Evolutionary conservation across 768 basidiomycete genomes (phyloP), one percentile per base, ranked within the genome.

Genomic region (Tylopilus intermedius): DNA sequence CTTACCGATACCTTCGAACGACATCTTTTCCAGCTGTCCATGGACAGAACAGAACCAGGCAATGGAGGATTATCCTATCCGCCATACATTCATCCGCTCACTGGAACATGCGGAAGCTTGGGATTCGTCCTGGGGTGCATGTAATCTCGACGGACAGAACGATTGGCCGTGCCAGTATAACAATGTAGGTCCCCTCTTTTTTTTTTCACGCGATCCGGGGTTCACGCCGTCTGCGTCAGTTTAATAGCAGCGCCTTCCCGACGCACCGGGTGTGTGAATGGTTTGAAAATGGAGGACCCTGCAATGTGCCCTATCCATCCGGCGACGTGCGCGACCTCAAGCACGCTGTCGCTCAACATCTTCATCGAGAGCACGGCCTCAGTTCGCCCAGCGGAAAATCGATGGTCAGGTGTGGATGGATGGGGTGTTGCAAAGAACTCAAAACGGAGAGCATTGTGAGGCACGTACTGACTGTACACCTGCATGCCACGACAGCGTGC

Each of bases 361-460:
- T 65, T 1, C 8, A 24, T 3, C 15, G 4, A 1, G 9, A 0
- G 1, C 64, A 64, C 51, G 4, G 15, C 4, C 45, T 63, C 8
- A 29, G 5, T 41, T 37, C 55, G 3, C 21, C 45, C 14, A 29
- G 24, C 8, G 58, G 58, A 9, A 60, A 54, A 37, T 27, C 39
- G n/a, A 22, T 27, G 0, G 54, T 35, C 22, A 40, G 0, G 26
- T 69, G 67, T 45, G 39, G 0, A 0, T 67, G 66, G 67, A 0
- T 26, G 0, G 51, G 56, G n/a, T 67, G 66, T 14, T 3, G 2
- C 8, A 69, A 56, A 43, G 7, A 35, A 18, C 58, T 67, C 44
- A 67, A 67, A 11, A 54, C 43, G 26, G 66, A 67, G 29, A 67
- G 67, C 11, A 50, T 69, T 5, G 51, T 44, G 4, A 44, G 67